Percentiles rank a stretch among this genome's conserved stretches.
Conservation (phyloP, 1,284 basidiomycete species). For the Phylloboletellus chloephorus region DNA sequence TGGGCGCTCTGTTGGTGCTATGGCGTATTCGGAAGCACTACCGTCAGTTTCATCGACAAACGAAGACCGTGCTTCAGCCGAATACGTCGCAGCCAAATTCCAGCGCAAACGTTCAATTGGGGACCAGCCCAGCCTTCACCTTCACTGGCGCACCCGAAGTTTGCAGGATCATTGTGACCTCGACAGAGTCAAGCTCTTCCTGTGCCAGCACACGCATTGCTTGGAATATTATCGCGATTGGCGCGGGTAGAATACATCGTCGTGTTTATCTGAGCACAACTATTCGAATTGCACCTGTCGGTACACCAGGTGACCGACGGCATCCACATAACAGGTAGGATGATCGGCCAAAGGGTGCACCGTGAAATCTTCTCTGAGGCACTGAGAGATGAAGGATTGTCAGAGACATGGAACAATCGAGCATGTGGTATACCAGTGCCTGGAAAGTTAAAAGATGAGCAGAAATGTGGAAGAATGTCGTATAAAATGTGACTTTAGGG, state of each 20-base stretch:
- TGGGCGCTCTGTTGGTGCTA: no score
- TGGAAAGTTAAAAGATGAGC: slow-evolving; percentile 59
- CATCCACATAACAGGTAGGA: slow-evolving; percentile 42
- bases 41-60: no score
- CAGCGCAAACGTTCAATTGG: no score
- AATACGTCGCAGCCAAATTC: no score
- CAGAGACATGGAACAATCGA: slow-evolving; percentile 36
- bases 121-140: no score
- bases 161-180: no score
- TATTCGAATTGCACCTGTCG: slow-evolving; percentile 34
- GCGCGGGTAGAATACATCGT: neutral
- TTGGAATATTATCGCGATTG: slow-evolving; percentile 3
- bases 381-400: slow-evolving; percentile 48
- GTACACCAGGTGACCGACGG: slow-evolving; percentile 60
- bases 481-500: slow-evolving; percentile 37
- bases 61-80: no score
- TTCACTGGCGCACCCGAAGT: no score
- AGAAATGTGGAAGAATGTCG: slow-evolving; percentile 6
- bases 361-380: slow-evolving; percentile 48
- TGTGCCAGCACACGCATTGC: neutral
- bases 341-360: slow-evolving; percentile 60
- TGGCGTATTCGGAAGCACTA: no score
- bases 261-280: neutral
- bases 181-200: neutral
- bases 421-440: slow-evolving; percentile 55